Percentiles rank a stretch among this genome's conserved stretches.
phyloP scores from a whole-genome alignment of 1,284 basidiomycete genomes.

The Rhodofomes roseus region DNA sequence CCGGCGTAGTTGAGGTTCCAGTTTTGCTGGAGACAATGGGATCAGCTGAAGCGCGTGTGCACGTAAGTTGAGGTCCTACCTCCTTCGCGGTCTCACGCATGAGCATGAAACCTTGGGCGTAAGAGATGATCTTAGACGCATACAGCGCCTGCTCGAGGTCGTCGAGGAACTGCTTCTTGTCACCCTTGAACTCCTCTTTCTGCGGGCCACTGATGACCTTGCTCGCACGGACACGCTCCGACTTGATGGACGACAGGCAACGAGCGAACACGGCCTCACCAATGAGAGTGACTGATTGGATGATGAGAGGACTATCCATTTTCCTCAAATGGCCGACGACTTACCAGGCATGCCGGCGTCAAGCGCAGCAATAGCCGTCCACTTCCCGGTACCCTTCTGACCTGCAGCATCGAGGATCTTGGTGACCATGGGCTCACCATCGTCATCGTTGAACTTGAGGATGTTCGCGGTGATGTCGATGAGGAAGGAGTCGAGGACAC shows the following conservation, averaged over 20 bases:
- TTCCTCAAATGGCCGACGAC: slow-evolving; percentile 30
- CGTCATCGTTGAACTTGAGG: slow-evolving; percentile 94
- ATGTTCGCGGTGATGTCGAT: slow-evolving; percentile 98
- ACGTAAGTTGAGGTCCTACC: slow-evolving; percentile 40
- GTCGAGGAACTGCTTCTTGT: slow-evolving; percentile 99
- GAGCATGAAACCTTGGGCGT: slow-evolving; percentile 99
- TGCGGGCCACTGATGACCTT: slow-evolving; percentile 88
- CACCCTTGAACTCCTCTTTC: slow-evolving; percentile 92
- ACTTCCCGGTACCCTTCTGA: slow-evolving; percentile 99
- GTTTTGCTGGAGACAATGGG: slow-evolving; percentile 38
- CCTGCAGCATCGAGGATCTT: slow-evolving; percentile 97
- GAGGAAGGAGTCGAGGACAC: slow-evolving; percentile 98
- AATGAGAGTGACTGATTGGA: slow-evolving; percentile 84
- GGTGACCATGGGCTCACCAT: slow-evolving; percentile 85
- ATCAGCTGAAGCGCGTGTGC: neutral
- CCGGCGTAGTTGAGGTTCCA: slow-evolving; percentile 95
- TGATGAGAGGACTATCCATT: slow-evolving; percentile 1
- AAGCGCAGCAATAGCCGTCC: slow-evolving; percentile 98
- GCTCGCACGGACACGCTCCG: slow-evolving; percentile 93
- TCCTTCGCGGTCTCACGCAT: slow-evolving; percentile 98
- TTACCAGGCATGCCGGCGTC: slow-evolving; percentile 88
- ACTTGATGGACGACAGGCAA: slow-evolving; percentile 96
- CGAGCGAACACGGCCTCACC: slow-evolving; percentile 99
- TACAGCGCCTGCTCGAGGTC: slow-evolving; percentile 99
- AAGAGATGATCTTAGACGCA: slow-evolving; percentile 98